phyloP scores from a whole-genome alignment of 2,329 filamentous ascomycete species.

The Sclerotinia spermophila region DNA sequence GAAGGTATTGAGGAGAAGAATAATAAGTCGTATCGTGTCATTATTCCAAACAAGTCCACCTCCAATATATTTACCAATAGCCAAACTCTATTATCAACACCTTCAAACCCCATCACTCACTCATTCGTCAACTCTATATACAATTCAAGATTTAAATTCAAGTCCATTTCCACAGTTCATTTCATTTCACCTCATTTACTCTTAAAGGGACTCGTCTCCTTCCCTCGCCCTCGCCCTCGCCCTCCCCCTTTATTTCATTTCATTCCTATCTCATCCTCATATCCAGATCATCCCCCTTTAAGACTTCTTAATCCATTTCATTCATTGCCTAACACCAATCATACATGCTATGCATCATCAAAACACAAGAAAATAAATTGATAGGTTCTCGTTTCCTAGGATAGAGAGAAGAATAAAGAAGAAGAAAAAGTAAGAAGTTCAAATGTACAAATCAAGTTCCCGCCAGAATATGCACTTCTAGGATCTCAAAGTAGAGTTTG shows the following conservation, averaged over 20 bases:
- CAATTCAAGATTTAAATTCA: background rate
- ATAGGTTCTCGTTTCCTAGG: background rate
- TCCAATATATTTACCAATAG: background rate
- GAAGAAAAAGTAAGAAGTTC: background rate
- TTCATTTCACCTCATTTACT: background rate
- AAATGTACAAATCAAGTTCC: background rate
- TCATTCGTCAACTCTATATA: background rate
- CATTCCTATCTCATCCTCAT: background rate
- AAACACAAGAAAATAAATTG: background rate
- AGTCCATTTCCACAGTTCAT: background rate
- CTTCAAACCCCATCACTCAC: background rate
- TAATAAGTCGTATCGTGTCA: too few relatives aligned
- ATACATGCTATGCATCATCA: constrained; percentile 1
- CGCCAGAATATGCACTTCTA: background rate
- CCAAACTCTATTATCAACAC: too few relatives aligned
- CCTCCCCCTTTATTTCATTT: background rate
- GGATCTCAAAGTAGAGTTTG: background rate
- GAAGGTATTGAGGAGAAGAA: too few relatives aligned
- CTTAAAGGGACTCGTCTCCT: background rate
- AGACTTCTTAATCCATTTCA: background rate
- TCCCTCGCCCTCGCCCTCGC: background rate
- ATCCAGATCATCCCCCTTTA: background rate
- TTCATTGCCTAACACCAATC: background rate
- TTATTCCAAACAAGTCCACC: too few relatives aligned
- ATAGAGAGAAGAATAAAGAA: background rate